Evolutionary conservation across 2,329 filamentous ascomycete species (phyloP).

Genomic region (Monilinia polystroma): DNA sequence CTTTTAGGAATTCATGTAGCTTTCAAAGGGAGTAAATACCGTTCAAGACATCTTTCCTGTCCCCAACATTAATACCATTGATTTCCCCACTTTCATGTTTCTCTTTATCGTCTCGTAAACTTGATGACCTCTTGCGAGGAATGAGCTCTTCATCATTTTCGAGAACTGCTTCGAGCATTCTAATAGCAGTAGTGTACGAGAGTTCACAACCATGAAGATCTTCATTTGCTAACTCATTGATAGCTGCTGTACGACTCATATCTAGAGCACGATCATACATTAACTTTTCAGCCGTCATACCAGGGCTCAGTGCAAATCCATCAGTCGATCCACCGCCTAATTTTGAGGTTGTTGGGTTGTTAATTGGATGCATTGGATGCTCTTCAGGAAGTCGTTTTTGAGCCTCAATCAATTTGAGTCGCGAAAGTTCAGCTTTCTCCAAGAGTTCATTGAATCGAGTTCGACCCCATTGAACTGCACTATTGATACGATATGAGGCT

Average conservation of each 20-base stretch:
- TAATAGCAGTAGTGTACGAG: conserved; percentile 88
- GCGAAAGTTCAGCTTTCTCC: conserved; percentile 94
- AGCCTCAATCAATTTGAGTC: conserved; percentile 79
- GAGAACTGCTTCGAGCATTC: conserved; percentile 91
- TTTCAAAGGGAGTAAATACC: conserved; percentile 51
- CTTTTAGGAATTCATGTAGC: conserved; percentile 1
- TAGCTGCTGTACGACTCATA: conserved; percentile 92
- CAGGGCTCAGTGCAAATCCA: conserved; percentile 79
- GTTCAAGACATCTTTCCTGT: conserved; percentile 70
- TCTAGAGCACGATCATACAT: conserved; percentile 98
- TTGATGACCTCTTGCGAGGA: conserved; percentile 45
- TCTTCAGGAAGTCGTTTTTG: conserved; percentile 80
- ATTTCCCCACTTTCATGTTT: conserved; percentile 46
- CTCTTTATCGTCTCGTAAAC: conserved; percentile 48
- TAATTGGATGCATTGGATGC: conserved; percentile 82
- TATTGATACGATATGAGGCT: conserved; percentile 72
- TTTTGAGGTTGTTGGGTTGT: conserved; percentile 62
- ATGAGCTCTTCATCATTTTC: conserved; percentile 70
- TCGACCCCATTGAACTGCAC: conserved; percentile 93
- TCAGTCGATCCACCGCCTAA: conserved; percentile 55
- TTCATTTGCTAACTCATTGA: conserved; percentile 92
- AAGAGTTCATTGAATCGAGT: conserved; percentile 94
- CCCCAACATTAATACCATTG: conserved; percentile 62
- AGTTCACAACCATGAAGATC: conserved; percentile 86
- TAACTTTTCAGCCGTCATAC: conserved; percentile 90